These are phyloP conservation scores for Arthroderma uncinatum DNA, from an alignment of 2,329 filamentous ascomycete genomes.

Conservation along the genomic window DNA sequence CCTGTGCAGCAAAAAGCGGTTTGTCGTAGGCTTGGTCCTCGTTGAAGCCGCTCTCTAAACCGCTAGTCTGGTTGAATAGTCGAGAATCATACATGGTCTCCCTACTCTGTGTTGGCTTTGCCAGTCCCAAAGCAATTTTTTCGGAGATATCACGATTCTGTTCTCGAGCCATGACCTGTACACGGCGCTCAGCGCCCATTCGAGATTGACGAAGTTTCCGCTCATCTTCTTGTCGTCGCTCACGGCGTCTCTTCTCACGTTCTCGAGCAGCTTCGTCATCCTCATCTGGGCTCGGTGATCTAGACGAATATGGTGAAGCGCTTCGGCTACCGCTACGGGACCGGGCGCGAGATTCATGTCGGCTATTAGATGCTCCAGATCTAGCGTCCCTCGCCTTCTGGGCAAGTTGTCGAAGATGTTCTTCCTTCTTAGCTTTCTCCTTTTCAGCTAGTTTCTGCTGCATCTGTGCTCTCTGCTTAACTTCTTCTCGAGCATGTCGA, in stretches of 20 bases:
- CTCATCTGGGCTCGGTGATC: constrained; percentile 40
- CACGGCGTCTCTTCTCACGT: constrained; percentile 64
- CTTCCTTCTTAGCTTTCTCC: constrained; percentile 89
- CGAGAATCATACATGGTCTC: constrained; percentile 97
- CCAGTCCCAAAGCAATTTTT: constrained; percentile 86
- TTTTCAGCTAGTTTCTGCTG: constrained; percentile 93
- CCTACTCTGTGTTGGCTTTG: constrained; percentile 82
- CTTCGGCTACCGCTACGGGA: constrained; percentile 40
- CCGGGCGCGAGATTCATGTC: constrained; percentile 34
- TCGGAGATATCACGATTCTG: constrained; percentile 96
- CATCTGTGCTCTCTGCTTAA: constrained; percentile 84
- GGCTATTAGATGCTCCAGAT: constrained; percentile 41
- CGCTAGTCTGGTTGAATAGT: constrained; percentile 85
- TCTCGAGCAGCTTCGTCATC: constrained; percentile 64
- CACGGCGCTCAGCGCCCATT: constrained; percentile 85
- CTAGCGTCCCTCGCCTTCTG: constrained; percentile 85
- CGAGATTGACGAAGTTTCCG: constrained; percentile 82
- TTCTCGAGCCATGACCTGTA: constrained; percentile 87
- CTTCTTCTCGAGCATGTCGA: constrained; percentile 87
- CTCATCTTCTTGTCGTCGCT: constrained; percentile 71
- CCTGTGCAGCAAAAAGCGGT: constrained; percentile 88
- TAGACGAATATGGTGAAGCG: constrained; percentile 30
- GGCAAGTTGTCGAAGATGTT: constrained; percentile 74
- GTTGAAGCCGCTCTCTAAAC: constrained; percentile 86
- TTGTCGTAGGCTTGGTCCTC: constrained; percentile 98